These are phyloP conservation scores for Pyrus communis DNA, from an alignment of 306 rosid genomes.

Conservation along the genomic window DNA sequence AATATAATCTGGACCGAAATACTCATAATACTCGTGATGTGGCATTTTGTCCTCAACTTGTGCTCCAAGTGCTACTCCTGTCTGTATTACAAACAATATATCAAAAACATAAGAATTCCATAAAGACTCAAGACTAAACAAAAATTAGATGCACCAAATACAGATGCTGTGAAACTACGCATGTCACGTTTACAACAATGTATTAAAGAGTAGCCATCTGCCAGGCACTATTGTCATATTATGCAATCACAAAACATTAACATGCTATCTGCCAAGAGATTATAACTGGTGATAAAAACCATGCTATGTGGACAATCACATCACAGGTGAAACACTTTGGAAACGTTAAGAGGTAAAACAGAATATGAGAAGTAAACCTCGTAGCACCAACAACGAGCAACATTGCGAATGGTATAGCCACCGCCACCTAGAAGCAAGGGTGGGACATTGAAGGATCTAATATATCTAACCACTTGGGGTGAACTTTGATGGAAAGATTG, in stretches of 20 bases:
- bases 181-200: background rate
- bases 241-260: background rate
- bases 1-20: slow-evolving; percentile 87
- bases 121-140: slow-evolving; percentile 7
- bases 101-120: slow-evolving; percentile 1
- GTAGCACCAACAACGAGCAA: slow-evolving; percentile 92
- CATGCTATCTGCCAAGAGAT: background rate
- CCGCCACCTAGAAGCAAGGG: slow-evolving; percentile 78
- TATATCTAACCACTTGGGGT: slow-evolving; percentile 76
- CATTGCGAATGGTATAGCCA: slow-evolving; percentile 83
- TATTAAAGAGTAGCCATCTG: background rate
- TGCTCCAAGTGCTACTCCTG: slow-evolving; percentile 87
- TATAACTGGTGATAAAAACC: background rate
- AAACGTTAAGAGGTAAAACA: background rate
- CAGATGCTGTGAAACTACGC: background rate
- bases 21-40: slow-evolving; percentile 80
- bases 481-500: slow-evolving; percentile 82
- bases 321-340: background rate
- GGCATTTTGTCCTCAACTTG: slow-evolving; percentile 96
- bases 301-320: background rate
- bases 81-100: slow-evolving; percentile 46
- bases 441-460: slow-evolving; percentile 82
- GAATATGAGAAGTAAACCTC: slow-evolving; percentile 41
- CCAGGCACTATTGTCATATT: background rate
- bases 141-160: background rate